Evolutionary conservation across 2,329 filamentous ascomycete species (phyloP), one percentile per base, ranked within the genome.

Genomic region (Cladosporium sp.): DNA sequence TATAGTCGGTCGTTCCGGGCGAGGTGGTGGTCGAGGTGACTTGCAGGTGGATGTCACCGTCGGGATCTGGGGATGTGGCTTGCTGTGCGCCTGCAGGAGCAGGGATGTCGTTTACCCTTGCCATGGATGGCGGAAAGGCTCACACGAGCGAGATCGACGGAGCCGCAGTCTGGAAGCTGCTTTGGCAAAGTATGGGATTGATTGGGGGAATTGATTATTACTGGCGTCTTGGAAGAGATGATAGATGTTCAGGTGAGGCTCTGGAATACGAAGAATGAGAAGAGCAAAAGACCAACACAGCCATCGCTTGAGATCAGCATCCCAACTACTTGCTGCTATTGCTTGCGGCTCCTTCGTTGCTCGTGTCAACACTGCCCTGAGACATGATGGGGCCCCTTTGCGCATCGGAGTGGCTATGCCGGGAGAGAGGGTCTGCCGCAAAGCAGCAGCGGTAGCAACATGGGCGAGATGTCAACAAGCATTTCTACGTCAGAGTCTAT

Each of bases 131-230:
- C n/a, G 36, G 36, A 40, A 29, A 29, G 42, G 20, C 44, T 47
- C 44, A 47, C 44, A 34, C 44, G 44, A 47, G 44, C 44, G 36
- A 40, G 44, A 47, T 47, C 36, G 34, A 47, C 9, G 44, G 34
- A 27, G 22, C 17, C 22, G 36, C 18, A 44, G 15, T 38, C 44
- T 47, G 36, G 36, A 40, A 12, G 44, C 44, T 19, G 17, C 36
- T 27, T n/a, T 22, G 8, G 36, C 24, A 39, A 47, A 47, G 15
- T 29, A 34, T 27, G 22, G 9, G 22, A 27, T 27, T 27, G 22
- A 27, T n/a, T n/a, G n/a, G n/a, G n/a, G n/a, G n/a, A n/a, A n/a
- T n/a, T n/a, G n/a, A n/a, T n/a, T n/a, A n/a, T n/a, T n/a, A n/a
- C n/a, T 27, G 22, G 9, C 9, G 9, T 9, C 9, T 9, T 17